phyloP scores from a whole-genome alignment of 2,329 filamentous ascomycete species.

The Endocalyx cinctus region DNA sequence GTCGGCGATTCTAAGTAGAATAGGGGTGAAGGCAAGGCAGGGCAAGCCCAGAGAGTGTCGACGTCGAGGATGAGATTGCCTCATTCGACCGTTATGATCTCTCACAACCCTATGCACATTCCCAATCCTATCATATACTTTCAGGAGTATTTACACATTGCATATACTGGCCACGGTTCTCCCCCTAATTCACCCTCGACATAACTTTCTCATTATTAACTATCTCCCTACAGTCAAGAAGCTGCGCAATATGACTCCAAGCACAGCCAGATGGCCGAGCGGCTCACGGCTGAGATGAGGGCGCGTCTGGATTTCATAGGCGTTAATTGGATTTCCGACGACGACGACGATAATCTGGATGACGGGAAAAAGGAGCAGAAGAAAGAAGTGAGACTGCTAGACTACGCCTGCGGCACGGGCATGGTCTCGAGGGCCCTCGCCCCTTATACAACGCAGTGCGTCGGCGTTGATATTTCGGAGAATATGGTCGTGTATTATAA shows the following conservation, averaged over 20 bases:
- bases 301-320: conserved; percentile 57
- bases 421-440: conserved; percentile 58
- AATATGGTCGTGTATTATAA: conserved; percentile 70
- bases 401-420: conserved; percentile 74
- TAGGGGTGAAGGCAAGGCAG: no score
- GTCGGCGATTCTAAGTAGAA: no score
- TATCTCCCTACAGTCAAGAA: conserved; percentile 5
- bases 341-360: conserved; percentile 29
- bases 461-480: conserved; percentile 67
- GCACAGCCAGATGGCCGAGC: conserved; percentile 1
- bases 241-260: conserved; percentile 10
- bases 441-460: conserved; percentile 56
- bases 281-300: conserved; percentile 37
- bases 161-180: no score
- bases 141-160: no score
- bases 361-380: conserved; percentile 16
- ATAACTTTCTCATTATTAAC: background rate
- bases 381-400: conserved; percentile 52
- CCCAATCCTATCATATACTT: no score
- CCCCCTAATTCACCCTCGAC: no score
- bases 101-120: no score
- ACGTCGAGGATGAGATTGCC: no score
- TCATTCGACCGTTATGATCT: no score
- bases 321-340: conserved; percentile 46
- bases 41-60: no score